Conservation (phyloP, 2,329 filamentous ascomycete genomes). For the Penicillium sp. region DNA sequence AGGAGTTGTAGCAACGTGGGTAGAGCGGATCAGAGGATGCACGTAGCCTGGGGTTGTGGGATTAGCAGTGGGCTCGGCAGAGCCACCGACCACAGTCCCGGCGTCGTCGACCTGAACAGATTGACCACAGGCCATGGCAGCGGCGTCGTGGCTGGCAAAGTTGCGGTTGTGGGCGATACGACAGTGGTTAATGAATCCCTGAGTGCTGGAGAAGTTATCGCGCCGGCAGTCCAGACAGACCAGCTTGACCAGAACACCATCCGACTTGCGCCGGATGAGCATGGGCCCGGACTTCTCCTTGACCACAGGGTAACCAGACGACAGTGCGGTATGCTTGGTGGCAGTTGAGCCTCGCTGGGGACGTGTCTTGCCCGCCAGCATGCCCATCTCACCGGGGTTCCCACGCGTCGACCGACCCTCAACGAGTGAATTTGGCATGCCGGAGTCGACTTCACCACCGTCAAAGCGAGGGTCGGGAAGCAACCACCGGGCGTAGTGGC, state of each 20-base stretch:
- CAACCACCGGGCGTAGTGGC: conserved; percentile 93
- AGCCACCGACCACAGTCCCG: conserved; percentile 40
- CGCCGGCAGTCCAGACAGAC: conserved; percentile 81
- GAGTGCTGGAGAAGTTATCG: conserved; percentile 88
- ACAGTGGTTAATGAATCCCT: conserved; percentile 99
- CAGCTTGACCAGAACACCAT: conserved; percentile 78
- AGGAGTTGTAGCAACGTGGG: conserved; percentile 36
- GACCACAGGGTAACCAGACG: conserved; percentile 60
- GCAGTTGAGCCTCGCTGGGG: conserved; percentile 52
- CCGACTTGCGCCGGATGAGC: conserved; percentile 69
- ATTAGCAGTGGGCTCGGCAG: conserved; percentile 24
- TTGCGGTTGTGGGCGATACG: conserved; percentile 88
- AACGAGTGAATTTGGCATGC: conserved; percentile 37
- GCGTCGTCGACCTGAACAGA: conserved; percentile 63
- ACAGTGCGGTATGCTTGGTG: conserved; percentile 60
- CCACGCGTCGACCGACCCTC: conserved; percentile 75
- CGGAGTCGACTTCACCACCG: conserved; percentile 40
- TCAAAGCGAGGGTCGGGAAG: conserved; percentile 83
- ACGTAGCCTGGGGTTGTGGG: conserved; percentile 45
- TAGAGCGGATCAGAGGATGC: conserved; percentile 54
- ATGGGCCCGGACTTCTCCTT: conserved; percentile 77
- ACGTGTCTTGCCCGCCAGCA: conserved; percentile 48
- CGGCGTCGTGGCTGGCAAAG: conserved; percentile 92
- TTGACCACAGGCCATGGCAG: conserved; percentile 77
- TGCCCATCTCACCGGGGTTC: conserved; percentile 52